Conservation (phyloP, 192 early-diverging fungal genomes). For the Chytriomyces confervae region DNA sequence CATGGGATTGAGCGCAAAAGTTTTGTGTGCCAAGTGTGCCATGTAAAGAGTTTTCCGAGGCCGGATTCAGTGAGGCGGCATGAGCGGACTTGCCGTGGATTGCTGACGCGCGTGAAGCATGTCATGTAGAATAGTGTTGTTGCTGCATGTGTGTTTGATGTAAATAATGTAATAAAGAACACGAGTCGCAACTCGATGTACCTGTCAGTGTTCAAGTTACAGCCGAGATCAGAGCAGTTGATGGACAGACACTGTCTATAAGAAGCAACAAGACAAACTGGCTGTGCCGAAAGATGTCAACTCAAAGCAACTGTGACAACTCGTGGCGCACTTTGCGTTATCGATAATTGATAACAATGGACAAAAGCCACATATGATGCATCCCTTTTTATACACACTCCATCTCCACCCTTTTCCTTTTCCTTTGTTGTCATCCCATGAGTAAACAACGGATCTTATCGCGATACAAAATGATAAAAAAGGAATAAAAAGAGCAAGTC, state of each 20-base stretch:
- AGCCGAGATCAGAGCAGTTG: not conserved
- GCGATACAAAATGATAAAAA: too few species aligned
- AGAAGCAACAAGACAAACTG: too few species aligned
- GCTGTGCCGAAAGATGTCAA: too few species aligned
- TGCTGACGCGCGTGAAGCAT: not conserved
- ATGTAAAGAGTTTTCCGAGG: constrained; percentile 12
- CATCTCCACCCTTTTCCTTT: too few species aligned
- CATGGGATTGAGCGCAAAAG: not conserved
- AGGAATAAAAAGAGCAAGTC: too few species aligned
- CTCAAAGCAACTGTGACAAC: too few species aligned
- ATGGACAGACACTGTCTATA: not conserved
- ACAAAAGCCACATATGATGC: too few species aligned
- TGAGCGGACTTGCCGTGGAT: not conserved
- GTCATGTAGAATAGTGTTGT: not conserved
- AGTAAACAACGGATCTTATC: too few species aligned
- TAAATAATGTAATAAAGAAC: not conserved
- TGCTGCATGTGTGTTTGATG: not conserved
- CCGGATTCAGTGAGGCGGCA: constrained; percentile 9
- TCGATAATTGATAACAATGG: too few species aligned
- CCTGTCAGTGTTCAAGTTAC: not conserved
- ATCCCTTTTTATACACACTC: too few species aligned
- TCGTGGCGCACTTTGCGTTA: too few species aligned
- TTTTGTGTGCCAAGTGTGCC: constrained; percentile 3
- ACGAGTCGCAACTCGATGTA: not conserved
- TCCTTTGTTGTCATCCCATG: too few species aligned